phyloP scores from a whole-genome alignment of 2,329 filamentous ascomycete genomes.

The Lasiodiplodia sp. region DNA sequence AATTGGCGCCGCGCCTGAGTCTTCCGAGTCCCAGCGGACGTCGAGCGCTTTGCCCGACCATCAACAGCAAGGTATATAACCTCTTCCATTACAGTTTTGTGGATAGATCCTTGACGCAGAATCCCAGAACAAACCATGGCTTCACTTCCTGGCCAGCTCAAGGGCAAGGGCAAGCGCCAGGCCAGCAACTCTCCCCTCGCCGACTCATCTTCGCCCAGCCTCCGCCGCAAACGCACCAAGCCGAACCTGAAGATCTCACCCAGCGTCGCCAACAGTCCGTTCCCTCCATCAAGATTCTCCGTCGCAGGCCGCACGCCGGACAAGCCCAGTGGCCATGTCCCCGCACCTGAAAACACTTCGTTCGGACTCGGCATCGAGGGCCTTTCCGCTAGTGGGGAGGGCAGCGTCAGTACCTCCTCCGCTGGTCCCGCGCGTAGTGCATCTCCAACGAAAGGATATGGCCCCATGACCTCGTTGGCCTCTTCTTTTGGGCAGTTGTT shows the following conservation, averaged over 20 bases:
- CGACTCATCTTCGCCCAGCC: conserved; percentile 4
- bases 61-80: background rate
- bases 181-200: conserved; percentile 19
- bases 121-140: background rate
- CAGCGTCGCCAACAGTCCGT: background rate
- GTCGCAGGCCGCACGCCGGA: too few relatives aligned
- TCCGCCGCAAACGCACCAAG: conserved; percentile 22
- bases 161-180: conserved; percentile 23
- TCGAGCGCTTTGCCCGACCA: background rate
- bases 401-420: background rate
- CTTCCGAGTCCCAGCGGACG: background rate
- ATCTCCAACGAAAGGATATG: background rate
- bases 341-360: background rate
- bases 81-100: background rate
- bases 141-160: background rate
- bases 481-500: conserved; percentile 10
- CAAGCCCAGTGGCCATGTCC: background rate
- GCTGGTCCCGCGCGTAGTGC: background rate
- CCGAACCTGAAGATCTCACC: conserved; percentile 14
- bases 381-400: background rate
- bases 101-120: background rate
- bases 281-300: background rate
- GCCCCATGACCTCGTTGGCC: background rate
- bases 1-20: background rate
- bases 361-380: conserved; percentile 16